Base-by-base conservation (phyloP, 2,329 filamentous ascomycete species). In the Nigrograna mackinnonii region DNA sequence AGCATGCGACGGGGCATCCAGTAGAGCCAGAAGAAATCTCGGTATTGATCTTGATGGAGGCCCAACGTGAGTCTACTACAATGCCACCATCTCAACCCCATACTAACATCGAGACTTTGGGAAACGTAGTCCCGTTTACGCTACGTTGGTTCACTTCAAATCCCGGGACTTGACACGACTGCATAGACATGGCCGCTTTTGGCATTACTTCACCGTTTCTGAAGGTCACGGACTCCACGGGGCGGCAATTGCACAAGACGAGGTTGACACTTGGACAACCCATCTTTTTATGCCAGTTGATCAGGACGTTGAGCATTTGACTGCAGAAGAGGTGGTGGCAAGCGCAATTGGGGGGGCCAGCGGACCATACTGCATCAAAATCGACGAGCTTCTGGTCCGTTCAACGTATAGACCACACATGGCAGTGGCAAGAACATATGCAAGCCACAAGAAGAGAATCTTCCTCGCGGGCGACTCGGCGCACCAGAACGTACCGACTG, bases 231-330 rank as follows among this genome's bases (percentile, higher is more conserved):
- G 24, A 28, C 24, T 28, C 9, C 39, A 42, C 17, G 53, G 54
- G 7, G 55, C 52, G 6, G 49, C 54, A 18, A 46, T 68, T 17
- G 49, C 56, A 19, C 62, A 68, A 43, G 60, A 68, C 24, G 62
- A 61, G 28, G 50, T 50, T 13, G 62, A 68, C 37, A 69, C 60
- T 5, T 70, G 55, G 46, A 70, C 67, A 1, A 49, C 16, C 11
- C 31, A 33, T 33, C 4, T 33, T 9, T 13, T 33, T 9, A 13
- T 33, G 11, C 31, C 31, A 11, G 11, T 33, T 2, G 31, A 17
- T 17, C 11, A 11, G 18, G 31, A 33, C 4, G 31, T 33, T 9
- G 31, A 33, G 3, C 11, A 33, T 17, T 13, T 33, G 11, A 17
- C 11, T 17, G 9, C 31, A 13, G 11, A 33, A 14, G 31, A 33